Evolutionary conservation across 2,329 filamentous ascomycete species (phyloP), one percentile per base, ranked within the genome.

Genomic region (Penicillium sp.): DNA sequence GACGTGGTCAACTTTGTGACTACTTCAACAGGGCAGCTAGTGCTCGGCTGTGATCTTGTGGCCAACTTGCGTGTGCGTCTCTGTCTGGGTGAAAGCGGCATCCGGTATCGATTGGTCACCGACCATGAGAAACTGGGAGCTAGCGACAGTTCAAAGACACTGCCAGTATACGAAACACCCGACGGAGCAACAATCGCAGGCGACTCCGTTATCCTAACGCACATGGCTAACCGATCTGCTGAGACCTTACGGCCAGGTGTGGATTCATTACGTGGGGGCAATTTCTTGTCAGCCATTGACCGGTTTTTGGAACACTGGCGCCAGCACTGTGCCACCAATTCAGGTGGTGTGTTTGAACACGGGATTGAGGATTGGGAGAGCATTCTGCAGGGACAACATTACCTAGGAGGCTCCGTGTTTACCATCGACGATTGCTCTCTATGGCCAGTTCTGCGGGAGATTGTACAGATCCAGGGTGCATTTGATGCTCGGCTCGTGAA

Each of bases 1-100:
- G 87, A 98, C 62, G 88, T 95, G 9, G 70, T 76, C 45, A 75
- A 76, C 51, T 75, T 75, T 60, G 65, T 71, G 17, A 72, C 70
- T 4, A 55, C 63, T 3, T 57, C 59, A n/a, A 53, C 64, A 8
- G 59, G 61, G 2, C 65, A 61, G 21, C 44, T 73, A n/a, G 43
- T 59, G 7, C 58, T 67, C 1, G 61, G 64, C 39, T 59, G 61
- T 8, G 64, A 71, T 45, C 41, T 57, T 1, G 57, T 70, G 35
- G 59, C 65, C 13, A 68, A 72, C 51, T 57, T 72, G 12, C 64
- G 68, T 2, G 67, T 71, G 7, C 58, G 63, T n/a, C 50, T 73
- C 6, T 64, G 56, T 26, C 52, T 74, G 31, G 60, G 62, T 12
- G 71, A 73, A 54, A 69, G 65, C 29, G 67, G 68, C 2, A 52